Base-by-base conservation (phyloP, 78 protist species). In the Neovahlkampfia damariscottae region DNA sequence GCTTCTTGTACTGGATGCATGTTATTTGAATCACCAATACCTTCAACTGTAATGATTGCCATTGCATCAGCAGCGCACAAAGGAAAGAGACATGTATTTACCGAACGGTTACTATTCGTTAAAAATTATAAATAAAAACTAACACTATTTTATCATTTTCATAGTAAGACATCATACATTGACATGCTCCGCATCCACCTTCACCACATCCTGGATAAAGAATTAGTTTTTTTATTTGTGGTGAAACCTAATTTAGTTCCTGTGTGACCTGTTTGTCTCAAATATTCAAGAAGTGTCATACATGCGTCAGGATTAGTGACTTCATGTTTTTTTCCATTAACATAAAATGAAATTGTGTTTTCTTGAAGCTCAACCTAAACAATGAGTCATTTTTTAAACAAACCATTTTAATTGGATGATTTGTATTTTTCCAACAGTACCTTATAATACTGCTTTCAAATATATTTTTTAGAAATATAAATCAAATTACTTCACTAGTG, bases 131-230 rank as follows among this genome's bases (percentile, higher is more conserved):
- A n/a, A n/a, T n/a, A n/a, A n/a, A n/a, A 30, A 38, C 28, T 19
- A 73, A 2, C 31, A 0, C 30, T 28, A 27, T 8, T 19, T 2
- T 3, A 0, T 32, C 76, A 40, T 39, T 35, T 6, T 2, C 72
- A 36, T 31, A 36, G 10, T 34, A 36, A 38, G 71, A 40, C 59
- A 27, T 19, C 58, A 1, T 29, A 1, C 36, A 67, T 19, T 78
- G 50, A 73, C 88, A 84, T 10, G 85, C 72, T n/a, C 88, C 88
- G 41, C 88, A 84, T 36, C 87, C 80, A 34, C 88, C 88, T 38
- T 84, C 88, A 32, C 32, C 38, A 41, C 88, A 85, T 1, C 34
- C 59, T n/a, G n/a, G n/a, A n/a, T n/a, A n/a, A n/a, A n/a, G n/a
- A n/a, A n/a, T n/a, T n/a, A n/a, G n/a, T n/a, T n/a, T n/a, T n/a